A percentile compares a stretch with the other conserved stretches of the same genome.
Evolutionary conservation across 2,329 filamentous ascomycete genomes (phyloP).

Genomic region (Pyricularia grisea): DNA sequence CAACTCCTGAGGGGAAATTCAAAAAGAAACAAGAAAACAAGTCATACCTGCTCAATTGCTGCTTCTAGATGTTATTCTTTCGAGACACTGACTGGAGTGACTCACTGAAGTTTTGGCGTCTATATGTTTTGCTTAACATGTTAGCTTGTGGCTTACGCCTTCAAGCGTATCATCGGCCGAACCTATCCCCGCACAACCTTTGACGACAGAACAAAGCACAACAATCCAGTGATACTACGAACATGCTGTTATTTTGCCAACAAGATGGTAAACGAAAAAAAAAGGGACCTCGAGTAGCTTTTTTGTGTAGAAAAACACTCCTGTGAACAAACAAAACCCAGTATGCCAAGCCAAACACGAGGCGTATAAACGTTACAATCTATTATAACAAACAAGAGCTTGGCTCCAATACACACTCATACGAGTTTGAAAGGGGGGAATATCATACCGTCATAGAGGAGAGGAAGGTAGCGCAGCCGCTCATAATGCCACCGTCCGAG

Average conservation of each 20-base stretch:
- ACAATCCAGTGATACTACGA: too few relatives aligned
- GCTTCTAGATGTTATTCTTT: too few relatives aligned
- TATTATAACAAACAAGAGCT: neutral
- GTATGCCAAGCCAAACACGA: neutral
- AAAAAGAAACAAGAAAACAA: neutral
- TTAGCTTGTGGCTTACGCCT: too few relatives aligned
- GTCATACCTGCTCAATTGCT: too few relatives aligned
- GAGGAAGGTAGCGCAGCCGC: constrained; percentile 3
- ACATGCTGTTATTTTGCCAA: too few relatives aligned
- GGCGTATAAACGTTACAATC: neutral
- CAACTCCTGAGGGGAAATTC: neutral
- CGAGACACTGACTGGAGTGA: too few relatives aligned
- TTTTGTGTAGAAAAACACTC: neutral
- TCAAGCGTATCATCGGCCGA: too few relatives aligned
- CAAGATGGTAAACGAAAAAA: neutral
- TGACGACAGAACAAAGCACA: too few relatives aligned
- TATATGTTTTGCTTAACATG: too few relatives aligned
- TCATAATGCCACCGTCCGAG: neutral
- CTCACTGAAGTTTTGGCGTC: too few relatives aligned
- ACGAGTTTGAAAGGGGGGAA: constrained; percentile 6
- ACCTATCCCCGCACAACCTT: too few relatives aligned
- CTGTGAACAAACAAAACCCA: neutral
- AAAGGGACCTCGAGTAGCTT: neutral
- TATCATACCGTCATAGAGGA: constrained; percentile 15
- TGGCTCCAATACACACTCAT: neutral